phyloP scores from a whole-genome alignment of 768 basidiomycete species.

The Lentinula edodes region DNA sequence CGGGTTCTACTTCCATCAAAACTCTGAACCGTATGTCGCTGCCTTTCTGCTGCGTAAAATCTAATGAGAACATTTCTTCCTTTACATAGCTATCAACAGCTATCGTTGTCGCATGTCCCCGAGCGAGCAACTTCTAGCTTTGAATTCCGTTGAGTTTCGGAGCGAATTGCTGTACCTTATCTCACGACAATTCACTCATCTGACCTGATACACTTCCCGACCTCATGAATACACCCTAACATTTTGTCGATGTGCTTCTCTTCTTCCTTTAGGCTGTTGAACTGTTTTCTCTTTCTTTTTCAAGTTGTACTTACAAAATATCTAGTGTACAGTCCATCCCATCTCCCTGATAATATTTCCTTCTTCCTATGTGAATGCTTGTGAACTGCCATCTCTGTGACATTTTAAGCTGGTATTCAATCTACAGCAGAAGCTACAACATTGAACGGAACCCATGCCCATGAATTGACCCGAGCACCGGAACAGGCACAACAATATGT shows the following conservation, averaged over 20 bases:
- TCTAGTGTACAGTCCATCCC: background rate
- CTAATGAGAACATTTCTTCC: slow-evolving; percentile 1
- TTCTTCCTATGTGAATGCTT: background rate
- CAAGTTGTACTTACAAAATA: background rate
- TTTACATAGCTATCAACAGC: slow-evolving; percentile 72
- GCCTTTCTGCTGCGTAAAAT: slow-evolving; percentile 6
- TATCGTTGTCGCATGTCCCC: slow-evolving; percentile 76
- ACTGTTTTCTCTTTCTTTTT: background rate
- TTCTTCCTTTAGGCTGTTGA: background rate
- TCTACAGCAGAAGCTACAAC: no score
- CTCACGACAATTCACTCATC: background rate
- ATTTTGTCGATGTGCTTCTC: background rate
- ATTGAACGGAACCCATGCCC: no score
- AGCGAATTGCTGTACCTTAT: background rate
- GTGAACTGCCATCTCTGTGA: no score
- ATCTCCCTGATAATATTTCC: background rate
- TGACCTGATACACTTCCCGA: background rate
- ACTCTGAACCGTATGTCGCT: slow-evolving; percentile 81
- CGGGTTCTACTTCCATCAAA: slow-evolving; percentile 91
- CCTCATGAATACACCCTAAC: background rate
- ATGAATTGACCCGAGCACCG: no score
- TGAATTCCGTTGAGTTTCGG: slow-evolving; percentile 68
- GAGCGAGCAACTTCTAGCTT: slow-evolving; percentile 71
- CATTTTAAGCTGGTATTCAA: no score
- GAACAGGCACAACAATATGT: no score